These are phyloP conservation scores for Hymenoscyphus fraxineus DNA, from an alignment of 2,329 filamentous ascomycete species.

Conservation along the genomic window DNA sequence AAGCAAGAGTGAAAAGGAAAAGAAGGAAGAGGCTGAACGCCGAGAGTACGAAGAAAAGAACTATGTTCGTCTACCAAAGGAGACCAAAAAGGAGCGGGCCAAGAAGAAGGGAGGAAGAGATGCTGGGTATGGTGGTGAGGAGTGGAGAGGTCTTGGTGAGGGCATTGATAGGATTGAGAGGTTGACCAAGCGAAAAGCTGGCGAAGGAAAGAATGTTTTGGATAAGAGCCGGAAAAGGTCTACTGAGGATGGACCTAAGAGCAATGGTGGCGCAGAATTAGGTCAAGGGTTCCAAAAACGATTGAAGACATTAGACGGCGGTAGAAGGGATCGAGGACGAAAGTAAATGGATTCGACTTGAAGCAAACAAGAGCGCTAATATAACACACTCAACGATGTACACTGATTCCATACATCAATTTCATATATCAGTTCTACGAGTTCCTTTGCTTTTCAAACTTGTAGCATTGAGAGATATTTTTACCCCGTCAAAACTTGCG, in stretches of 20 bases:
- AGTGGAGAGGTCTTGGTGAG: slow-evolving; percentile 82
- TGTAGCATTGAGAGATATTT: no score
- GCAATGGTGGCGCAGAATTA: slow-evolving; percentile 59
- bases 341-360: slow-evolving; percentile 2
- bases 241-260: slow-evolving; percentile 68
- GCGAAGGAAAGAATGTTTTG: slow-evolving; percentile 50
- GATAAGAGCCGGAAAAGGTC: slow-evolving; percentile 85
- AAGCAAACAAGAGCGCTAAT: background rate
- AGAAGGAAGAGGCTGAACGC: slow-evolving; percentile 73
- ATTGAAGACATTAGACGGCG: slow-evolving; percentile 49
- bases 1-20: slow-evolving; percentile 72
- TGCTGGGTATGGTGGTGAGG: slow-evolving; percentile 80
- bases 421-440: no score
- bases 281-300: slow-evolving; percentile 74
- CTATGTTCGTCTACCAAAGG: slow-evolving; percentile 79
- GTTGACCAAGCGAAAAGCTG: slow-evolving; percentile 68
- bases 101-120: slow-evolving; percentile 48
- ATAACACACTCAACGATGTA: no score
- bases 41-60: slow-evolving; percentile 88
- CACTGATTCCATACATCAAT: no score
- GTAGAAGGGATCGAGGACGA: slow-evolving; percentile 38
- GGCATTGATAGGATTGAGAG: slow-evolving; percentile 83
- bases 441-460: no score
- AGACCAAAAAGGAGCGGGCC: slow-evolving; percentile 84
- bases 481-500: no score